Evolutionary conservation across 2,329 filamentous ascomycete genomes (phyloP), one percentile per base, ranked within the genome.

Genomic region (Amesomyces nigricolor): DNA sequence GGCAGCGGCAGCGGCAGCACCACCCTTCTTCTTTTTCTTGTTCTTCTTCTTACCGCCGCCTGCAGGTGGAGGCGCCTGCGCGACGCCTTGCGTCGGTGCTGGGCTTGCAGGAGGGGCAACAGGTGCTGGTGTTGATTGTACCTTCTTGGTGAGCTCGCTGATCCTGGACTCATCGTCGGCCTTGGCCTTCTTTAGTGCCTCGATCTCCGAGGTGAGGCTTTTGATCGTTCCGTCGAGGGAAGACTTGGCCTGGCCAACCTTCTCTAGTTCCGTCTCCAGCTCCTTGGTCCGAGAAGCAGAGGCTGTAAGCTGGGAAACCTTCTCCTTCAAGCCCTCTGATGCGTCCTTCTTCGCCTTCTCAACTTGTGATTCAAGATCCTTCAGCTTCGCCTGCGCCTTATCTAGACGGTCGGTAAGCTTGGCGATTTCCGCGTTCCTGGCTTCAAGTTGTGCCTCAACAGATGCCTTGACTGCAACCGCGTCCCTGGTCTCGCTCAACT

Each of bases 21-120:
- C 81, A 16, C 81, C 83, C 75, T 91, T 92, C 79, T 95, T 96
- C 76, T 92, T 95, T 68, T 89, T 89, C 61, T 91, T 95, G 70
- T 89, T 91, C 71, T 89, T 95, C 73, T 91, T 92, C 57, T 78
- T 81, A 58, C 54, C 22, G 39, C 38, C 19, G 26, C 55, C 56
- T 0, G 54, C 26, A 17, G 54, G 19, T 1, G 62, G 57, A 16
- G 51, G 57, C 38, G 63, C 58, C 30, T 62, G 53, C 7, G 60
- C 49, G 5, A 54, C 40, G 1, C 51, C 72, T 66, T 26, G 51
- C 19, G 61, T 47, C 9, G 61, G 38, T 16, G 61, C 48, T 49
- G 58, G 22, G n/a, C 61, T 54, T 6, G 65, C 43, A 7, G 65
- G 55, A 1, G 66, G 48, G 4, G 65, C 48, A 2, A 68, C 46